Evolutionary conservation across 176 grass and related monocot species (phyloP).

Genomic region (Guadua angustifolia): DNA sequence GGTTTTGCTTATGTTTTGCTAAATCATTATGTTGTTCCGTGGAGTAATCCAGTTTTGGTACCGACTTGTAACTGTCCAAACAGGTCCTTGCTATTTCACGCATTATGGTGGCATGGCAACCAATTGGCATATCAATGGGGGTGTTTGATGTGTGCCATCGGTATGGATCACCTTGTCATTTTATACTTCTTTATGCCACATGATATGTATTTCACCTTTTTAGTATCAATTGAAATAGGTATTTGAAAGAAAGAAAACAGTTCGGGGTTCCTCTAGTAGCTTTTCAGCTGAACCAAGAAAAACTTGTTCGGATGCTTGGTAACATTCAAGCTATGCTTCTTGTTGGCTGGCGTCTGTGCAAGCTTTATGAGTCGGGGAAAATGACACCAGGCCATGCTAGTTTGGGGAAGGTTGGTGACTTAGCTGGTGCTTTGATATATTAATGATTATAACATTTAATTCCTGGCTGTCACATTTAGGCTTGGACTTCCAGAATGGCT

Average conservation of each 20-base stretch:
- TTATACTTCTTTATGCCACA: background rate
- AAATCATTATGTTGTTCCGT: background rate
- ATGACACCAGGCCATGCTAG: conserved; percentile 78
- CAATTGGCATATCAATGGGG: conserved; percentile 73
- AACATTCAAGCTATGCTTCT: conserved; percentile 83
- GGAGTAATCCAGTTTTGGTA: conserved; percentile 1
- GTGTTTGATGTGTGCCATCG: conserved; percentile 73
- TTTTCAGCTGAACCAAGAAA: conserved; percentile 85
- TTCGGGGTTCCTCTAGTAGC: conserved; percentile 69
- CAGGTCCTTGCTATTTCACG: conserved; percentile 78
- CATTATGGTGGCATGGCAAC: conserved; percentile 79
- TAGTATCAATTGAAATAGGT: conserved; percentile 46
- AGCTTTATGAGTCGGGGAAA: conserved; percentile 78
- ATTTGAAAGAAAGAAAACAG: conserved; percentile 81
- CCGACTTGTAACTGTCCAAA: conserved; percentile 15
- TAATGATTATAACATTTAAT: background rate
- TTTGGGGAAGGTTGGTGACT: conserved; percentile 65
- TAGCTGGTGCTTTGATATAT: conserved; percentile 11
- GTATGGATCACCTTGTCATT: conserved; percentile 26
- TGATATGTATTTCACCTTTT: background rate
- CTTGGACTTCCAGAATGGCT: conserved; percentile 68
- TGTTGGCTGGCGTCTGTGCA: conserved; percentile 78
- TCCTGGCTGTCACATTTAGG: conserved; percentile 29
- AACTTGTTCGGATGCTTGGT: conserved; percentile 75
- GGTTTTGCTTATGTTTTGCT: background rate